phyloP scores from a whole-genome alignment of 805 yeast genomes.

The Suhomyces xylopsoci region DNA sequence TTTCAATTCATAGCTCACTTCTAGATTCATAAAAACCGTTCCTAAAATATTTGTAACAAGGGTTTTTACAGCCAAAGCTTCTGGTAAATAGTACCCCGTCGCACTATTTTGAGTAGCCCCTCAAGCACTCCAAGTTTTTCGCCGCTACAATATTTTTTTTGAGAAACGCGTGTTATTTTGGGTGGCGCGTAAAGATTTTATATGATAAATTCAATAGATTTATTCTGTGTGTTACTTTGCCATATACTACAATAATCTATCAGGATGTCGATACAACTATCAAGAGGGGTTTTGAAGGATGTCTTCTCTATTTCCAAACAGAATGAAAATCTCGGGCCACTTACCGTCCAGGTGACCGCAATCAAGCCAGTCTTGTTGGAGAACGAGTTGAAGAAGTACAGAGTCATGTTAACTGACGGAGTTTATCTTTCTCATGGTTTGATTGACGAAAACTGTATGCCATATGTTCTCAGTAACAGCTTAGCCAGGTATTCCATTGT shows the following conservation, averaged over 20 bases:
- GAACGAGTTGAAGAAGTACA: slow-evolving; percentile 15
- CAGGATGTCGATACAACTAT: slow-evolving; percentile 8
- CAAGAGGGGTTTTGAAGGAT: slow-evolving; percentile 14
- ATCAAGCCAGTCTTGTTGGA: slow-evolving; percentile 37
- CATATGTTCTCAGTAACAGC: slow-evolving; percentile 38
- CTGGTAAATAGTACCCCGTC: not conserved
- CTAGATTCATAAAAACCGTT: not conserved
- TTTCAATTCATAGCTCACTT: not conserved
- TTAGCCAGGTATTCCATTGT: slow-evolving; percentile 46
- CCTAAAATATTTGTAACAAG: not conserved
- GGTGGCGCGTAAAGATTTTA: slow-evolving; percentile 7
- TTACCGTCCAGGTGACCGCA: slow-evolving; percentile 35
- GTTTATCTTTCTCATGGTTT: slow-evolving; percentile 35
- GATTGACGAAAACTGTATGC: slow-evolving; percentile 41
- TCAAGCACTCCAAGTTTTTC: not conserved
- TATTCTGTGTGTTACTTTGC: not conserved
- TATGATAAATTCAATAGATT: not conserved
- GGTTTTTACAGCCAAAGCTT: not conserved
- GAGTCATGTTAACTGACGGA: slow-evolving; percentile 41
- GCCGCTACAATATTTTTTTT: not conserved
- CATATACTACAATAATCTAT: not conserved
- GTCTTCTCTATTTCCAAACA: slow-evolving; percentile 16
- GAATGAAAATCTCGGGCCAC: slow-evolving; percentile 18
- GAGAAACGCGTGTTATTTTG: not conserved
- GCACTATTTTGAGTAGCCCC: not conserved